Percentiles rank a stretch among this genome's conserved stretches.
Conservation (phyloP, 1,139 yeast genomes). For the Yamadazyma oceani region DNA sequence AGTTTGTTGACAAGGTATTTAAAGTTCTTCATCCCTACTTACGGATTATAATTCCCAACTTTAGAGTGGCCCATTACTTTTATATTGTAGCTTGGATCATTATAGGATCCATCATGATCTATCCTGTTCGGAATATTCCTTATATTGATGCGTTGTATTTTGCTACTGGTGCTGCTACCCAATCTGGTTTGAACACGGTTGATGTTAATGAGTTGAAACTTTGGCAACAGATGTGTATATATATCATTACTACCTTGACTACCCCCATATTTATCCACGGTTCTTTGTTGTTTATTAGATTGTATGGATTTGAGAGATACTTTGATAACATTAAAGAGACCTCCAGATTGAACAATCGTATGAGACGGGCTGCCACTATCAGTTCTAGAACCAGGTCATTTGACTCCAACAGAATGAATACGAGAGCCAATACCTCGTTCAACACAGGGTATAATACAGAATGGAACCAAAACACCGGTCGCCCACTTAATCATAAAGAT, state of each 20-base stretch:
- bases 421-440: conserved; percentile 37
- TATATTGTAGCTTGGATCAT: conserved; percentile 57
- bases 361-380: conserved; percentile 72
- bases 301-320: conserved; percentile 86
- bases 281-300: conserved; percentile 70
- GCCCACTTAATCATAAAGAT: conserved; percentile 2
- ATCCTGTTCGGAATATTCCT: conserved; percentile 62
- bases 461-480: conserved; percentile 19
- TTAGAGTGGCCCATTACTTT: conserved; percentile 75
- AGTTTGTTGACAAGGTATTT: neutral
- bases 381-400: conserved; percentile 51
- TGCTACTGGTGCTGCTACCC: conserved; percentile 77
- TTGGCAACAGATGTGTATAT: conserved; percentile 77
- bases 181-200: conserved; percentile 87
- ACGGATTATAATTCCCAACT: conserved; percentile 62
- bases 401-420: conserved; percentile 35
- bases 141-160: conserved; percentile 83
- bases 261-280: conserved; percentile 93
- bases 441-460: conserved; percentile 17
- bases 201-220: conserved; percentile 59
- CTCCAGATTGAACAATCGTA: conserved; percentile 71
- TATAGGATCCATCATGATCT: conserved; percentile 69
- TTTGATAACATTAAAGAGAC: conserved; percentile 78
- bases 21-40: conserved; percentile 16
- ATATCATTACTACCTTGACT: conserved; percentile 59